Evolutionary conservation across 148 eudicot species (phyloP), one percentile per base, ranked within the genome.

Genomic region (Rheum nobile): DNA sequence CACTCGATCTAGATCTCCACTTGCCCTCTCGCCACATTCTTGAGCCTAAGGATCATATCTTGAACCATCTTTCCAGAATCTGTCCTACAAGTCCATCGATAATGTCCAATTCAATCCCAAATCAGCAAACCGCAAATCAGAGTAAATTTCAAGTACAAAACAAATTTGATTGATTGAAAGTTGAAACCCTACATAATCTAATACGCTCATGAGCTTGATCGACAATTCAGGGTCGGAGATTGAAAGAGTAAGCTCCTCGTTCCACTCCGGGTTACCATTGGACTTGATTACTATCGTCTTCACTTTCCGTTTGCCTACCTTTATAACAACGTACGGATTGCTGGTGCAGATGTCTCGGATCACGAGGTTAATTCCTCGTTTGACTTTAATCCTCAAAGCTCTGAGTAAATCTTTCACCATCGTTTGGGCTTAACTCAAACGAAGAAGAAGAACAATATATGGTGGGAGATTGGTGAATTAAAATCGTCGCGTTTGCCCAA

Each of bases 201-300:
- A 76, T 0, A 76, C 78, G 14, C 26, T n/a, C n/a, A n/a, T n/a
- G 76, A 85, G 78, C 75, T 71, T 75, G 63, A 85, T 57, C 5
- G 88, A 84, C 4, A 74, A 29, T 31, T 76, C 69, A 19, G 88
- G 77, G 71, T 87, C 86, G 34, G 81, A 54, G 22, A 87, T 55
- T 4, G 83, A 80, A 75, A 87, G 84, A n/a, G 88, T 87, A 38
- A 85, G 73, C 61, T 83, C 90, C 71, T 87, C 88, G 68, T 87
- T 85, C 88, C 90, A 87, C 38, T 79, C 86, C 11, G 90, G 90
- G 75, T 87, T 87, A 17, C 79, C 68, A 67, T 85, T 78, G 70
- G 73, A 80, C 54, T 74, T 76, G 28, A 87, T 75, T 13, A 85
- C 85, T 42, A 80, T 84, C 57, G 90, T 87, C 79, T 85, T 87